These are phyloP conservation scores for Psidium friedrichsthalianum DNA, from an alignment of 345 rosid genomes.

Conservation along the genomic window DNA sequence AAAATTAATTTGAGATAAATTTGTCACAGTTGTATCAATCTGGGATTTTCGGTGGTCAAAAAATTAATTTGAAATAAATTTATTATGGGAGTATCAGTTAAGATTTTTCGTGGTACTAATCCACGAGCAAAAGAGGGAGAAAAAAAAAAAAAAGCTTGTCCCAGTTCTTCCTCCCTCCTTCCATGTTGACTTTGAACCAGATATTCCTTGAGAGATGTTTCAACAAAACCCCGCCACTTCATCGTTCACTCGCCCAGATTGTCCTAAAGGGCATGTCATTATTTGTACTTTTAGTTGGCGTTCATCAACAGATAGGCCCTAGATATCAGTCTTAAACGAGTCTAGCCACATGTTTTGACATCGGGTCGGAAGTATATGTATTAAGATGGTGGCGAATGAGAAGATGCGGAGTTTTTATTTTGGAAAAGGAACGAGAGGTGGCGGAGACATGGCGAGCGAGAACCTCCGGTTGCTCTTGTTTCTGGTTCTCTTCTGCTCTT, in stretches of 20 bases:
- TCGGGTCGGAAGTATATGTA: neutral
- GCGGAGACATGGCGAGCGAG: neutral
- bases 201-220: neutral
- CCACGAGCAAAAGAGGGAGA: neutral
- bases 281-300: neutral
- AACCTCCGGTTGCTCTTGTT: conserved; percentile 5
- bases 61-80: no score
- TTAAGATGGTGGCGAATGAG: neutral
- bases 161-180: neutral
- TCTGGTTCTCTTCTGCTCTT: neutral
- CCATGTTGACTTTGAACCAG: neutral
- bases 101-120: no score
- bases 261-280: neutral
- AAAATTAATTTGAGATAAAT: no score
- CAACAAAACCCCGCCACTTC: neutral
- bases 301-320: neutral
- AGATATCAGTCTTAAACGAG: neutral
- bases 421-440: neutral
- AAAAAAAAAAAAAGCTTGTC: neutral
- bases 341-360: neutral
- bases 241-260: neutral
- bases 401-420: neutral
- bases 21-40: no score
- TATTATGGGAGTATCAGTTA: no score
- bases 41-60: no score